Base-by-base conservation (phyloP, 2,329 filamentous ascomycete species). In the Reticulascus tulasneorum region DNA sequence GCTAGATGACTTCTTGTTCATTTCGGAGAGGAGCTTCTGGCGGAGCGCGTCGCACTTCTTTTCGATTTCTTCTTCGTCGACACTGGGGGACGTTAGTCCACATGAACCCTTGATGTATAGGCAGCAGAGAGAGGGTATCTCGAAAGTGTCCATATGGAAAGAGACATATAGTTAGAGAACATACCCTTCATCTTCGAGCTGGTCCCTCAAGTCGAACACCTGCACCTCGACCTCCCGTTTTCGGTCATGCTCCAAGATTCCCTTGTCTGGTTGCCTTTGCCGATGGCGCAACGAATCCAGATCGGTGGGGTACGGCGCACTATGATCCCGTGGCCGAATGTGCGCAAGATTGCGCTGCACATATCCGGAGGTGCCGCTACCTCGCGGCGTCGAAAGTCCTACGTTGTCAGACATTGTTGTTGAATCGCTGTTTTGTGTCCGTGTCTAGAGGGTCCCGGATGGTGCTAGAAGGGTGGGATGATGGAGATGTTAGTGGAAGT, bases 331-430 rank as follows among this genome's bases (percentile, higher is more conserved):
- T 20, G 86, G 89, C 56, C 77, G 81, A 51, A 96, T 80, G 57
- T 91, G 82, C 13, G 93, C 93, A 23, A 89, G 79, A 68, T 97
- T 98, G 62, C 89, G 87, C 66, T 97, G 91, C 38, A 98, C 91
- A 60, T 97, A 97, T 58, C 93, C 93, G 1, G 91, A 97, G 38
- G 93, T 98, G 30, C 93, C 93, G 58, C 86, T 94, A 49, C 93
- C 93, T 54, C 93, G 84, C 4, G 93, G 93, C 5, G 93, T 98
- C 38, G 84, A 82, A 53, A 98, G 87, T 39, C 93, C 94, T 55
- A 98, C 93, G 68, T 98, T 98, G 48, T 93, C 89, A 42, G 90
- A 93, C 93, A 97, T 97, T n/a, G 22, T 22, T 33, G 9, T 16
- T 13, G 19, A n/a, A 16, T 21, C 28, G 12, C 10, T 11, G 10